Base-by-base conservation (phyloP, 371 early-diverging fungal species). In the Blakeslea trispora region DNA sequence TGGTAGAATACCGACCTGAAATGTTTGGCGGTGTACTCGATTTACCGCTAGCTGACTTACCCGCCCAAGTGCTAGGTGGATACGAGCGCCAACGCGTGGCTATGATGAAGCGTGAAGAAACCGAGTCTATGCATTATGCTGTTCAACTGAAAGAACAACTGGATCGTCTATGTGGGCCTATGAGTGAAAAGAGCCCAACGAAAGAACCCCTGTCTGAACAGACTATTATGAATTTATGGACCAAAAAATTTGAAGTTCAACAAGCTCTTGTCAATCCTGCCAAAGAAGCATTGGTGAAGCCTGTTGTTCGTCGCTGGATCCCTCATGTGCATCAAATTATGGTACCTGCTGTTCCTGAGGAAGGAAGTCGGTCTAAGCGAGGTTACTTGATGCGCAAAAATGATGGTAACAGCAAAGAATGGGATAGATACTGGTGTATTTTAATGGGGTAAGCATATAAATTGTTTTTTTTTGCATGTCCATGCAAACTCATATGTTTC, bases 1-100 rank as follows among this genome's bases (percentile, higher is more conserved):
- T 59, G 53, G 48, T 68, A 70, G 50, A 74, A 46, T 28, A 68
- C 72, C 21, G 71, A 78, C 19, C 82, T 72, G 9, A 65, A 78
- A 18, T 76, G 87, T 23, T 55, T 68, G 37, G 81, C 72, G 28
- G 79, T 75, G 21, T 87, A 61, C 68, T 63, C 54, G 56, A 63
- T 50, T 28, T 64, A 57, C 18, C 58, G 46, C 17, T 68, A 61
- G 17, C 51, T 35, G 18, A 53, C 66, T 17, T 55, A 23, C 61
- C 61, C 22, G 49, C 55, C 13, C 45, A 23, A 3, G 28, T 61
- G 4, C 40, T 64, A 14, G 28, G 22, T 13, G 32, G 18, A 2
- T 57, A 53, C 18, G 40, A 48, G 7, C 28, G 28, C 5, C 24
- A 21, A 3, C 46, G 61, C 21, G 13, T 22, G 5, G 28, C 24